Percentiles rank a stretch among this genome's conserved stretches.
phyloP scores from a whole-genome alignment of 148 eudicot genomes.

The Spergularia bocconei region DNA sequence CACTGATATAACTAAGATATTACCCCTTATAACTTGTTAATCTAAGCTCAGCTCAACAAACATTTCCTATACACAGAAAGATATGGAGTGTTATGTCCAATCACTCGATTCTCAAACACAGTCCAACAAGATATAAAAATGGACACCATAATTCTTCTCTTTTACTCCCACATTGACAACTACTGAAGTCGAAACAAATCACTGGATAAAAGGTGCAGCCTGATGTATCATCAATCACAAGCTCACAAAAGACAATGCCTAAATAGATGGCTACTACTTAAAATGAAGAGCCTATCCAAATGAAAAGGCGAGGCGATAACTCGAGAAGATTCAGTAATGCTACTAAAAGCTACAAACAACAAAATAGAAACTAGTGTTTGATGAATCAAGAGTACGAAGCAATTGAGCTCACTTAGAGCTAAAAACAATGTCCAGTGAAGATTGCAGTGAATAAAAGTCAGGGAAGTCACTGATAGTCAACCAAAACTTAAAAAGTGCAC shows the following conservation, averaged over 20 bases:
- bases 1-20: not conserved
- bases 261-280: no score
- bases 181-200: not conserved
- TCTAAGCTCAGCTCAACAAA: conserved; percentile 7
- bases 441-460: not conserved
- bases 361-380: conserved; percentile 5
- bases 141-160: not conserved
- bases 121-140: not conserved
- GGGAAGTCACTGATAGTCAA: not conserved
- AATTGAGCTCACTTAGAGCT: conserved; percentile 18
- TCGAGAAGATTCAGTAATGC: conserved; percentile 10
- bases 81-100: not conserved
- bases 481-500: conserved; percentile 11
- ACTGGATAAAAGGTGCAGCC: no score
- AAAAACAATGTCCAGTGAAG: conserved; percentile 2
- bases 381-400: not conserved
- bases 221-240: no score
- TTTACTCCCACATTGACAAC: conserved; percentile 1
- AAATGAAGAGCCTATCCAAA: not conserved
- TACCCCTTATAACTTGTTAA: not conserved
- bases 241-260: no score
- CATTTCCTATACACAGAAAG: not conserved
- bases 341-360: conserved; percentile 3
- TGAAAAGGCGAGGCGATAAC: conserved; percentile 15
- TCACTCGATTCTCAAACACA: not conserved